Conservation (phyloP, 768 basidiomycete genomes). For the Coprinopsis cinerea region DNA sequence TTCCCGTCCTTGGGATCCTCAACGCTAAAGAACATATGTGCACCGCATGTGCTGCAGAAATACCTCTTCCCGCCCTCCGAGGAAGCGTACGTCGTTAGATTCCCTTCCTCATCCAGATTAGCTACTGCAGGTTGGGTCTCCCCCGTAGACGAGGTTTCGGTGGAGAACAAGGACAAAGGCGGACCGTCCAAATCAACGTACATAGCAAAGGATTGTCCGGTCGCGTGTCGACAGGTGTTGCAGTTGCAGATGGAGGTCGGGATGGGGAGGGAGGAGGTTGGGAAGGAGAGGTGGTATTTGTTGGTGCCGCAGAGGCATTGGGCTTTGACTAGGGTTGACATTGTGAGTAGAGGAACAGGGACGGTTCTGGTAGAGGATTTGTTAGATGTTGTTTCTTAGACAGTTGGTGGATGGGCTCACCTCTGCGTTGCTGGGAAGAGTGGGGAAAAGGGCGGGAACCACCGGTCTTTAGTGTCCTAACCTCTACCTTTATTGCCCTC, state of each 20-base stretch:
- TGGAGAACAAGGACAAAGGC: too few relatives aligned
- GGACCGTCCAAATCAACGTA: slow-evolving; percentile 5
- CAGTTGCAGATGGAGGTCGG: slow-evolving; percentile 21
- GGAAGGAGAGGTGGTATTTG: slow-evolving; percentile 19
- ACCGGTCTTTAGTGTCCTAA: too few relatives aligned
- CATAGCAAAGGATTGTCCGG: slow-evolving; percentile 19
- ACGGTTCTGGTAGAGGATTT: too few relatives aligned
- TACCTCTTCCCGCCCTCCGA: slow-evolving; percentile 17
- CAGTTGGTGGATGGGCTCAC: too few relatives aligned
- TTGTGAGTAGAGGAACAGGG: too few relatives aligned
- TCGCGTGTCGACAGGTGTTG: slow-evolving; percentile 20
- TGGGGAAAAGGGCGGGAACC: too few relatives aligned
- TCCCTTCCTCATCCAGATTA: too few relatives aligned
- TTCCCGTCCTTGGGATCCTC: slow-evolving; percentile 4
- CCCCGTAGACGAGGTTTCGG: too few relatives aligned
- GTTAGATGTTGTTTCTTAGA: too few relatives aligned
- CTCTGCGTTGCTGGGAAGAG: too few relatives aligned
- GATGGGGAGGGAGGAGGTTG: slow-evolving; percentile 17
- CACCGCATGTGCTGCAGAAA: slow-evolving; percentile 23
- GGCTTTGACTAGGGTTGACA: slow-evolving; percentile 17
- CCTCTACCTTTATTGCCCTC: too few relatives aligned
- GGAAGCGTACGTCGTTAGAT: slow-evolving; percentile 17
- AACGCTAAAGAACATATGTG: slow-evolving; percentile 18
- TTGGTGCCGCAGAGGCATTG: slow-evolving; percentile 22
- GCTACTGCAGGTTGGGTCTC: too few relatives aligned